A percentile compares a stretch with the other conserved stretches of the same genome.
These are phyloP conservation scores for Tetraselmis striata DNA, from an alignment of 139 green algal species.

Conservation along the genomic window DNA sequence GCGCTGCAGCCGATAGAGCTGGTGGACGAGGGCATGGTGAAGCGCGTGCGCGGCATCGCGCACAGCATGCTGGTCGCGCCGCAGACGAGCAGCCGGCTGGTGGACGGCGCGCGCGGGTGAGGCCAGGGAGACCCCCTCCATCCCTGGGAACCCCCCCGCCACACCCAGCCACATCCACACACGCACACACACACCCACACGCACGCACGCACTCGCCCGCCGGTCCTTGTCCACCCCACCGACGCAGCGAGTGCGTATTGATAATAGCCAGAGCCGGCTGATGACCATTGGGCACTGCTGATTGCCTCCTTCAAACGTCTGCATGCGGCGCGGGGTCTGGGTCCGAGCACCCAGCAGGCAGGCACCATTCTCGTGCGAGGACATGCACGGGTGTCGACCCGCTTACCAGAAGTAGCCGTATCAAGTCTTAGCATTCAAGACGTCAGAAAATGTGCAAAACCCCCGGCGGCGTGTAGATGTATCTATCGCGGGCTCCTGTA, in stretches of 20 bases:
- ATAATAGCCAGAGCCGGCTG: too few species aligned
- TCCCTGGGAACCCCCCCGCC: background rate
- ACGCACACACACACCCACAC: background rate
- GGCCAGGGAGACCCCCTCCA: background rate
- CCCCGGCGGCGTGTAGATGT: too few species aligned
- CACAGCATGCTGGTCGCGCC: constrained; percentile 70
- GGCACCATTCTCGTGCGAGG: too few species aligned
- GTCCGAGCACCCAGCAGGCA: too few species aligned
- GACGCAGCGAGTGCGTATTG: background rate
- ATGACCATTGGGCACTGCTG: too few species aligned
- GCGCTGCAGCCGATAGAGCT: constrained; percentile 30
- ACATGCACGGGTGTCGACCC: too few species aligned
- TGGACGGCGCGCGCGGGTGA: background rate
- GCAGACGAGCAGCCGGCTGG: constrained; percentile 8
- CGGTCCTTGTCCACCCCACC: background rate
- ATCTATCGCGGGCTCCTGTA: too few species aligned
- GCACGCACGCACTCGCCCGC: background rate
- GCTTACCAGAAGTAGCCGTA: too few species aligned
- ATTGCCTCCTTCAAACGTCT: too few species aligned
- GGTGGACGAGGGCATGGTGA: constrained; percentile 90
- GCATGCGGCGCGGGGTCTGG: too few species aligned
- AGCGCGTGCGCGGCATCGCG: constrained; percentile 89
- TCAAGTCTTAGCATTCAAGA: too few species aligned
- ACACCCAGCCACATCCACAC: constrained; percentile 15
- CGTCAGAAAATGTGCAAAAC: too few species aligned